phyloP scores from a whole-genome alignment of 805 yeast species.

The Kluyveromyces aestuarii region DNA sequence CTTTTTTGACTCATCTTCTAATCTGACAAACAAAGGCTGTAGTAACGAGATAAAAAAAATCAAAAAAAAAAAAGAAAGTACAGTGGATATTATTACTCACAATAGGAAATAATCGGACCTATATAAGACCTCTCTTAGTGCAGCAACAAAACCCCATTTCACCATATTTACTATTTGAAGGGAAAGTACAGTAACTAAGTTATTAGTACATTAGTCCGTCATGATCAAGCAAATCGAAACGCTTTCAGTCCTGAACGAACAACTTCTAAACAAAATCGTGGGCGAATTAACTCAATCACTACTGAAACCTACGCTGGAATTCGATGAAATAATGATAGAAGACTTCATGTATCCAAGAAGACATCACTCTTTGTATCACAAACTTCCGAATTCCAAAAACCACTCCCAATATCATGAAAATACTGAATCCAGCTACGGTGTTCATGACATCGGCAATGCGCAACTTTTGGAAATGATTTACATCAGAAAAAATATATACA shows the following conservation, averaged over 20 bases:
- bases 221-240: constrained; percentile 2
- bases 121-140: too few relatives aligned
- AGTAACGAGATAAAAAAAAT: neutral
- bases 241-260: constrained; percentile 2
- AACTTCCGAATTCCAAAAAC: neutral
- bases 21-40: neutral
- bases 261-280: constrained; percentile 5
- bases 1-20: neutral
- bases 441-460: constrained; percentile 18
- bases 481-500: constrained; percentile 12
- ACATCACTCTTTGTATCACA: neutral
- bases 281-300: constrained; percentile 13
- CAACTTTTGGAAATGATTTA: constrained; percentile 16
- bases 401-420: neutral
- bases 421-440: constrained; percentile 1
- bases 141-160: too few relatives aligned
- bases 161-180: too few relatives aligned
- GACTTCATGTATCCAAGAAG: constrained; percentile 21
- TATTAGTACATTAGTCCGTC: too few relatives aligned
- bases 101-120: too few relatives aligned
- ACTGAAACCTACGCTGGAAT: constrained; percentile 17
- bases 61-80: too few relatives aligned
- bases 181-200: neutral
- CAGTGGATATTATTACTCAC: neutral
- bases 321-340: constrained; percentile 19